Percentiles rank a stretch among this genome's conserved stretches.
Conservation (phyloP, 805 yeast genomes). For the Candida hungchunana region DNA sequence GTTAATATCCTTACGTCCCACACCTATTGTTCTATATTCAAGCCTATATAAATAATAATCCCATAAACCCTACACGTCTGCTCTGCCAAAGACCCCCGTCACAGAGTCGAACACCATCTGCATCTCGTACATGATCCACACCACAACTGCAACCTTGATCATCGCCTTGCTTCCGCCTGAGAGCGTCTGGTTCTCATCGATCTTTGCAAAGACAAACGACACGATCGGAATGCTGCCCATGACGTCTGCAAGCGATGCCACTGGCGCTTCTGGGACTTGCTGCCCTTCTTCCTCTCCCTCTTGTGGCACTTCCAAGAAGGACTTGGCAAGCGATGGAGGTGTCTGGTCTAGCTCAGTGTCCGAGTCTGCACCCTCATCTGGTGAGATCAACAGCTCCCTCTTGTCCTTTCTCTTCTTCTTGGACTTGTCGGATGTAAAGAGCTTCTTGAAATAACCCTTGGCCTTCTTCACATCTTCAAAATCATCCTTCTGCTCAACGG, state of each 20-base stretch:
- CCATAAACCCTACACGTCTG: background rate
- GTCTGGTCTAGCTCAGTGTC: background rate
- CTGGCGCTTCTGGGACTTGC: background rate
- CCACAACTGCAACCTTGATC: constrained; percentile 23
- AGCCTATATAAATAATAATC: background rate
- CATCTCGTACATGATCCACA: constrained; percentile 32
- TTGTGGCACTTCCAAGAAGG: background rate
- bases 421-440: constrained; percentile 6
- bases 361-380: too few species aligned
- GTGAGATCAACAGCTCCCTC: too few species aligned
- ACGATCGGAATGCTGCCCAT: constrained; percentile 16
- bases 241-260: constrained; percentile 4
- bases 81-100: constrained; percentile 1
- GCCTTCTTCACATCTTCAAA: constrained; percentile 3
- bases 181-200: constrained; percentile 14
- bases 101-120: constrained; percentile 19
- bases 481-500: background rate
- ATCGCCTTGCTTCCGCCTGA: constrained; percentile 11
- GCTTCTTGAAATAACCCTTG: constrained; percentile 5
- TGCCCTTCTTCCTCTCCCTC: background rate
- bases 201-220: constrained; percentile 10
- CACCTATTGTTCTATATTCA: background rate
- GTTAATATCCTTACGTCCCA: background rate
- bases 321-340: background rate
- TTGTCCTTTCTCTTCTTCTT: constrained; percentile 2